A percentile compares a stretch with the other conserved stretches of the same genome.
phyloP scores from a whole-genome alignment of 2,329 filamentous ascomycete species.

The Arthrobotrys pseudoclavata region DNA sequence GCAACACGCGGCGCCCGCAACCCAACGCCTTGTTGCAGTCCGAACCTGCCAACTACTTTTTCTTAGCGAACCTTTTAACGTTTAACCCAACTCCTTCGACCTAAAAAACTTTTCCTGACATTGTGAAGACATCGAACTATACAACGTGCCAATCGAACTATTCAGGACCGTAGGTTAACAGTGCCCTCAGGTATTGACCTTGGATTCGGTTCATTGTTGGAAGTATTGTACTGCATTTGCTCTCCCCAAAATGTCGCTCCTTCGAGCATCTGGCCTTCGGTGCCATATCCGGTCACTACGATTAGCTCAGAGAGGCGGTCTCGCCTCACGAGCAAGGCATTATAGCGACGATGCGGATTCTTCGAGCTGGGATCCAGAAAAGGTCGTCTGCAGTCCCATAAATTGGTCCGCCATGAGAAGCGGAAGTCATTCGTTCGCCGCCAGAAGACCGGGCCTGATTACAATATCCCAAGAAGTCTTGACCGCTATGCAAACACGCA shows the following conservation, averaged over 20 bases:
- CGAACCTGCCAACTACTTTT: conserved; percentile 27
- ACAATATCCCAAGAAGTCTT: conserved; percentile 83
- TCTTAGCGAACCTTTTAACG: background rate
- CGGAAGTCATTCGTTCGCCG: background rate
- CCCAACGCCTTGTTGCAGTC: conserved; percentile 50
- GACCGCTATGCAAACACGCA: conserved; percentile 79
- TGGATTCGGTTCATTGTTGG: background rate
- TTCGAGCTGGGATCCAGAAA: background rate
- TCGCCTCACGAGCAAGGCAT: conserved; percentile 2
- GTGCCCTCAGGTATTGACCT: background rate
- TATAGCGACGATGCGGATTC: conserved; percentile 10
- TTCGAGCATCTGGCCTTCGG: conserved; percentile 40
- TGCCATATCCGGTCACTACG: conserved; percentile 14
- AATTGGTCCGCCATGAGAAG: background rate
- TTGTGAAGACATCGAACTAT: background rate
- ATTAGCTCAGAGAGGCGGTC: background rate
- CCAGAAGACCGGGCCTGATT: background rate
- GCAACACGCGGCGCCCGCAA: conserved; percentile 55
- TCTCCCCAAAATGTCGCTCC: conserved; percentile 40
- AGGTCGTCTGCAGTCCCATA: background rate
- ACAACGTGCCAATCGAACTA: too few relatives aligned
- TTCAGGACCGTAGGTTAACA: background rate
- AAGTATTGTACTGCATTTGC: background rate
- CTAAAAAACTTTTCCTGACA: background rate
- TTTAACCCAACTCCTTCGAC: background rate